phyloP scores from a whole-genome alignment of 2,329 filamentous ascomycete genomes.

The Fusarium burgessii region DNA sequence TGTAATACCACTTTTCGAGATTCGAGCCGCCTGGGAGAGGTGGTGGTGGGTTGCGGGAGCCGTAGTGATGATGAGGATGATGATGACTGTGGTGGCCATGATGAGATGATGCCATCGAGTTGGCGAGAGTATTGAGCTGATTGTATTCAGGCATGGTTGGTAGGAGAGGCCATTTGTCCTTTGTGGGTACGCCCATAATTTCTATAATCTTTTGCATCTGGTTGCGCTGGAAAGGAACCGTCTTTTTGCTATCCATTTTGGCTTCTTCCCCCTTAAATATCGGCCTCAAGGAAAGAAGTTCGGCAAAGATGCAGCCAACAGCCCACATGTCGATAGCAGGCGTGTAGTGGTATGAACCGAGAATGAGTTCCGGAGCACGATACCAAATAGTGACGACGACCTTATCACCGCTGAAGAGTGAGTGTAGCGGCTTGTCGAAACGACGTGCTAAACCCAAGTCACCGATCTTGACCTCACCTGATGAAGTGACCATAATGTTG shows the following conservation, averaged over 20 bases:
- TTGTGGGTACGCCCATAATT: slow-evolving; percentile 90
- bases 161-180: slow-evolving; percentile 89
- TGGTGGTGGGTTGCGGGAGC: slow-evolving; percentile 54
- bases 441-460: slow-evolving; percentile 92
- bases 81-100: slow-evolving; percentile 56
- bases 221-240: slow-evolving; percentile 95
- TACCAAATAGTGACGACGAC: slow-evolving; percentile 99
- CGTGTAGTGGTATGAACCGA: slow-evolving; percentile 95
- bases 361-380: slow-evolving; percentile 90
- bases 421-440: slow-evolving; percentile 93
- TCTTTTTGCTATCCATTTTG: slow-evolving; percentile 99
- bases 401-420: slow-evolving; percentile 93
- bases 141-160: slow-evolving; percentile 87
- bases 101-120: slow-evolving; percentile 60
- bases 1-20: slow-evolving; percentile 85
- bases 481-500: slow-evolving; percentile 97
- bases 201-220: slow-evolving; percentile 99
- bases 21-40: slow-evolving; percentile 54
- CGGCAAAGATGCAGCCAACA: slow-evolving; percentile 96
- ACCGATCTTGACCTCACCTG: slow-evolving; percentile 92
- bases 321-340: slow-evolving; percentile 98
- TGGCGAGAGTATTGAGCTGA: slow-evolving; percentile 71
- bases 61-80: slow-evolving; percentile 59
- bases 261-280: slow-evolving; percentile 99
- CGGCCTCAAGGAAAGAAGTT: slow-evolving; percentile 87